Conservation (phyloP, 2,329 filamentous ascomycete species). For the Colletotrichum sojae region DNA sequence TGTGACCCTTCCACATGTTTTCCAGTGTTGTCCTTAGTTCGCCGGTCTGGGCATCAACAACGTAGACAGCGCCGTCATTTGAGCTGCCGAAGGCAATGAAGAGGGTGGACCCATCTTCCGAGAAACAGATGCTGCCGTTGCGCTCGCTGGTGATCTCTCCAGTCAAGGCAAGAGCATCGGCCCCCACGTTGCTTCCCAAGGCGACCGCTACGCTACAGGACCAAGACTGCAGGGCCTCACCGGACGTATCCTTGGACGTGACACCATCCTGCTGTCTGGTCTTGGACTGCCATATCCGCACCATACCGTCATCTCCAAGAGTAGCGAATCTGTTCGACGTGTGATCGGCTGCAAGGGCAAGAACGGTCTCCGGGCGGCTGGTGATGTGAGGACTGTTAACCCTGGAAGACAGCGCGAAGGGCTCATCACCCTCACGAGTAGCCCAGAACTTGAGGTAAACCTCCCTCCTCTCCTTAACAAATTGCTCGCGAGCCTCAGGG, state of each 20-base stretch:
- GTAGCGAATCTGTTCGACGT: constrained; percentile 82
- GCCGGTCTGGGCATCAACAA: constrained; percentile 82
- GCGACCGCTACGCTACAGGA: constrained; percentile 64
- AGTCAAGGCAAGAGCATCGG: constrained; percentile 50
- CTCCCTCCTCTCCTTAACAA: constrained; percentile 72
- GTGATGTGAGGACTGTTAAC: constrained; percentile 86
- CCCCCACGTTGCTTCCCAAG: constrained; percentile 48
- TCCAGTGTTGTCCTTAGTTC: constrained; percentile 76
- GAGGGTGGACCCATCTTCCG: constrained; percentile 87
- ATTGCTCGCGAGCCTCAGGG: constrained; percentile 56
- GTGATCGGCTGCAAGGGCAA: constrained; percentile 82
- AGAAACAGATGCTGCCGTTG: constrained; percentile 82
- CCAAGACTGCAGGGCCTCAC: constrained; percentile 80
- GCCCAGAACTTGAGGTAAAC: constrained; percentile 94
- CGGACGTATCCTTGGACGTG: constrained; percentile 70
- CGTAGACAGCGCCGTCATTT: constrained; percentile 75
- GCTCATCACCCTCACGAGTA: constrained; percentile 67
- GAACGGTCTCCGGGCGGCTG: constrained; percentile 69
- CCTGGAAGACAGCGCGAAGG: constrained; percentile 84
- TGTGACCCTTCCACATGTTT: constrained; percentile 74
- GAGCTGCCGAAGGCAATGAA: constrained; percentile 74
- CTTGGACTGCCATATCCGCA: constrained; percentile 87
- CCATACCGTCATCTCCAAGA: constrained; percentile 82
- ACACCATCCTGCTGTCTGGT: constrained; percentile 78
- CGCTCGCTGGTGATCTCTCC: constrained; percentile 49